These are phyloP conservation scores for Fraxinus anomala DNA, from an alignment of 257 asterid species.

Conservation along the genomic window DNA sequence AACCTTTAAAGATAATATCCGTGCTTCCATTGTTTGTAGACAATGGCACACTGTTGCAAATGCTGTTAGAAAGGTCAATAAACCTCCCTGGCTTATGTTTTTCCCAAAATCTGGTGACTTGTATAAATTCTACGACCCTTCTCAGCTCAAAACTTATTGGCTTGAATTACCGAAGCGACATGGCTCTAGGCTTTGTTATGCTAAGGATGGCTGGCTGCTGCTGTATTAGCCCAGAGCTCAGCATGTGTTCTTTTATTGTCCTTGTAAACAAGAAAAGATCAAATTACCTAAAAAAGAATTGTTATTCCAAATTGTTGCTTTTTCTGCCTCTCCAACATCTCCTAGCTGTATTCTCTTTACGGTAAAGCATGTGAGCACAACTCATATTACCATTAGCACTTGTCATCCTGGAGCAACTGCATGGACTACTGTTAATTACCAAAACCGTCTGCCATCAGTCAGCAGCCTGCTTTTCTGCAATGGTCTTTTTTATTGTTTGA, in stretches of 20 bases:
- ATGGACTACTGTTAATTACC: conserved; percentile 47
- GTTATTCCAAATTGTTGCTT: conserved; percentile 46
- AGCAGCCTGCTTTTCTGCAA: conserved; percentile 42
- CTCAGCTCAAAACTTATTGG: conserved; percentile 36
- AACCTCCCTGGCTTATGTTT: conserved; percentile 60
- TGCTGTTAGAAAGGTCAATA: conserved; percentile 45
- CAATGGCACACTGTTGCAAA: conserved; percentile 44
- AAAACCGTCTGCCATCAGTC: conserved; percentile 41
- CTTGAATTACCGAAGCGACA: conserved; percentile 50
- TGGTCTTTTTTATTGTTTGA: conserved; percentile 54
- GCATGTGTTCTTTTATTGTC: conserved; percentile 46
- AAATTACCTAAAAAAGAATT: conserved; percentile 44
- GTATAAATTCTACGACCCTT: conserved; percentile 58
- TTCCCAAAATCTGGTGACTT: conserved; percentile 43
- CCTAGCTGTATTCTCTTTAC: conserved; percentile 48
- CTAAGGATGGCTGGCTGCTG: conserved; percentile 63
- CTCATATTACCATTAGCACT: conserved; percentile 42
- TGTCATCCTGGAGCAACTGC: conserved; percentile 49
- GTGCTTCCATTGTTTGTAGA: conserved; percentile 57
- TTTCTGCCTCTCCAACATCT: conserved; percentile 54
- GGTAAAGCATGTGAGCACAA: conserved; percentile 43
- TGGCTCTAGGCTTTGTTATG: conserved; percentile 41
- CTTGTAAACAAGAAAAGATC: conserved; percentile 39
- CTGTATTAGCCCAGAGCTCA: conserved; percentile 40
- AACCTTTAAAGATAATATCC: conserved; percentile 47